Conservation (phyloP, 306 rosid species). For the Quercus suber region DNA sequence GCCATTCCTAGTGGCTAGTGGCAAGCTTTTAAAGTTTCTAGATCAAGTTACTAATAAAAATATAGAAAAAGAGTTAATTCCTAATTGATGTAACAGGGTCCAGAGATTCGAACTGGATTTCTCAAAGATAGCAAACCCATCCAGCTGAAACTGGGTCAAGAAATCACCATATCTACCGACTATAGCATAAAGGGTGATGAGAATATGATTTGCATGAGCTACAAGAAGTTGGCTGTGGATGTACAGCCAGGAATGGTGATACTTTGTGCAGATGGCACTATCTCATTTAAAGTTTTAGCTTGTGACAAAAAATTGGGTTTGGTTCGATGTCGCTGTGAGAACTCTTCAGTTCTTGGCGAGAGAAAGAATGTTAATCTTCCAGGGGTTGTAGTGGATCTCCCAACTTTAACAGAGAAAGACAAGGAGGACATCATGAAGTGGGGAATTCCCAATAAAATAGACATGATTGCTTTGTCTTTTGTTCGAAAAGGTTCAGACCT, state of each 20-base stretch:
- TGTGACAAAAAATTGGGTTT: slow-evolving; percentile 64
- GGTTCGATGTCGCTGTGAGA: slow-evolving; percentile 86
- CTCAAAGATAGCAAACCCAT: slow-evolving; percentile 79
- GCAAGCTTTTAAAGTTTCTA: neutral
- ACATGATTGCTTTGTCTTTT: slow-evolving; percentile 95
- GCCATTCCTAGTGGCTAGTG: neutral
- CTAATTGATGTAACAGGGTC: slow-evolving; percentile 53
- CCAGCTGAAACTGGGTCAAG: slow-evolving; percentile 71
- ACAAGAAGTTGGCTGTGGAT: slow-evolving; percentile 87
- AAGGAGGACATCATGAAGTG: slow-evolving; percentile 80
- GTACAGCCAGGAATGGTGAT: slow-evolving; percentile 86
- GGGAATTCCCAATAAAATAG: slow-evolving; percentile 91
- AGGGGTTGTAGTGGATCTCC: slow-evolving; percentile 91
- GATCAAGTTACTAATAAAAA: neutral
- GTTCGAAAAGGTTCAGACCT: slow-evolving; percentile 96
- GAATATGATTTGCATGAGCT: slow-evolving; percentile 83
- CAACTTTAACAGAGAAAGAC: slow-evolving; percentile 91
- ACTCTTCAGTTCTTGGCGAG: slow-evolving; percentile 90
- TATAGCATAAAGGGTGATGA: slow-evolving; percentile 84
- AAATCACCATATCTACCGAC: slow-evolving; percentile 84
- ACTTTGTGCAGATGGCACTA: slow-evolving; percentile 94
- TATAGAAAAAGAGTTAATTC: neutral
- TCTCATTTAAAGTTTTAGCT: slow-evolving; percentile 69
- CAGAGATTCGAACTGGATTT: slow-evolving; percentile 98
- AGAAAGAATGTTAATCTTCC: slow-evolving; percentile 97